A percentile compares a stretch with the other conserved stretches of the same genome.
These are phyloP conservation scores for Exophiala aquamarina DNA, from an alignment of 2,329 filamentous ascomycete species.

Conservation along the genomic window DNA sequence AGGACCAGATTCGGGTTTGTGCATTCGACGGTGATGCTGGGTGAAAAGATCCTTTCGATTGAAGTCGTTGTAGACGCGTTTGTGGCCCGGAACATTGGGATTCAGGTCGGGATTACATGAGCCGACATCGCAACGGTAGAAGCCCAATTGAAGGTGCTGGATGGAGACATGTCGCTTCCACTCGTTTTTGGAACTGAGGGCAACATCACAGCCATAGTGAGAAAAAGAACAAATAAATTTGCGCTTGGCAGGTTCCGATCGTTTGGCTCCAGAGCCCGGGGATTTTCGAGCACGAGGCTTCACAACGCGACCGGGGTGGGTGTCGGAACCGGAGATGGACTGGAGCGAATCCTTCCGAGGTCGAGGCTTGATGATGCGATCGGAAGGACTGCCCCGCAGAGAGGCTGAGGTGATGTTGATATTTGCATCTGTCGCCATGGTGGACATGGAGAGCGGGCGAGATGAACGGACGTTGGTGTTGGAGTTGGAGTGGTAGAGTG, in stretches of 20 bases:
- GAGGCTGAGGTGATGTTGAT: slow-evolving; percentile 24
- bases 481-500: neutral
- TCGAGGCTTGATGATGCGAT: slow-evolving; percentile 27
- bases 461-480: neutral
- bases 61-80: slow-evolving; percentile 62
- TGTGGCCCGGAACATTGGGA: slow-evolving; percentile 23
- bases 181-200: slow-evolving; percentile 83
- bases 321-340: slow-evolving; percentile 25
- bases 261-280: slow-evolving; percentile 28
- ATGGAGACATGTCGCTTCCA: slow-evolving; percentile 89
- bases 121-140: slow-evolving; percentile 74
- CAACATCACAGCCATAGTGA: slow-evolving; percentile 71
- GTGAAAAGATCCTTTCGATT: slow-evolving; percentile 92
- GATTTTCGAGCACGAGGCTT: slow-evolving; percentile 30
- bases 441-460: neutral
- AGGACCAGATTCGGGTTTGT: slow-evolving; percentile 46
- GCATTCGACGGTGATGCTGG: slow-evolving; percentile 86
- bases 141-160: slow-evolving; percentile 73
- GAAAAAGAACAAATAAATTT: slow-evolving; percentile 77
- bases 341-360: slow-evolving; percentile 29
- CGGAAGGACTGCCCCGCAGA: slow-evolving; percentile 25
- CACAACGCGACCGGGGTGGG: slow-evolving; percentile 27
- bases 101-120: slow-evolving; percentile 43
- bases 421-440: slow-evolving; percentile 23
- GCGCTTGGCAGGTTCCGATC: slow-evolving; percentile 29